These are phyloP conservation scores for Adansonia madagascariensis DNA, from an alignment of 441 rosid genomes.

Conservation along the genomic window DNA sequence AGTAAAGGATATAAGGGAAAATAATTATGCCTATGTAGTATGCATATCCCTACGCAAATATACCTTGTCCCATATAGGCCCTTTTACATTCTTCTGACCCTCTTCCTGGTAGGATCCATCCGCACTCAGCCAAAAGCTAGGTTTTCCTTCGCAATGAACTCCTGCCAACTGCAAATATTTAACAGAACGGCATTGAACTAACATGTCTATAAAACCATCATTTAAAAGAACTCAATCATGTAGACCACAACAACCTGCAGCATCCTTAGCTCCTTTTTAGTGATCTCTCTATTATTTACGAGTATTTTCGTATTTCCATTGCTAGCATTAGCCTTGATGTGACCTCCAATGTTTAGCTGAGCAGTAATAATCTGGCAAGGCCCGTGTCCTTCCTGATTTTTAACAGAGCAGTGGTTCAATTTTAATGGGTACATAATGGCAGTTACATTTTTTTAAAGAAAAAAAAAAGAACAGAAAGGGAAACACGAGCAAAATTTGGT, in stretches of 20 bases:
- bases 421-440: background rate
- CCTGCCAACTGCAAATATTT: slow-evolving; percentile 44
- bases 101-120: slow-evolving; percentile 49
- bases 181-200: slow-evolving; percentile 22
- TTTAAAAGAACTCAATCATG: slow-evolving; percentile 17
- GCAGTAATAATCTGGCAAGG: slow-evolving; percentile 64
- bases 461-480: background rate
- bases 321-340: slow-evolving; percentile 46
- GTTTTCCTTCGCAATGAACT: slow-evolving; percentile 64
- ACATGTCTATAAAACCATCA: background rate
- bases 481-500: slow-evolving; percentile 1
- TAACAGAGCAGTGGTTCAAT: slow-evolving; percentile 29
- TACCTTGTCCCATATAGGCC: slow-evolving; percentile 52
- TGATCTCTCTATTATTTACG: slow-evolving; percentile 57
- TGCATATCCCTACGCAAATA: slow-evolving; percentile 31
- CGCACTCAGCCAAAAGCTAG: slow-evolving; percentile 51
- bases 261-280: slow-evolving; percentile 50
- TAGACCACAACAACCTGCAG: slow-evolving; percentile 49
- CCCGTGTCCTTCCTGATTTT: slow-evolving; percentile 52
- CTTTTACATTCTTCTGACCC: slow-evolving; percentile 43
- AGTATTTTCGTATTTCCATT: slow-evolving; percentile 55
- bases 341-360: slow-evolving; percentile 43
- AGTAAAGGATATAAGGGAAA: slow-evolving; percentile 17
- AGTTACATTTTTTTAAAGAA: background rate
- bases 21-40: slow-evolving; percentile 21